Evolutionary conservation across 352 stramenopile species (phyloP).

Genomic region (Phytophthora crassamura): DNA sequence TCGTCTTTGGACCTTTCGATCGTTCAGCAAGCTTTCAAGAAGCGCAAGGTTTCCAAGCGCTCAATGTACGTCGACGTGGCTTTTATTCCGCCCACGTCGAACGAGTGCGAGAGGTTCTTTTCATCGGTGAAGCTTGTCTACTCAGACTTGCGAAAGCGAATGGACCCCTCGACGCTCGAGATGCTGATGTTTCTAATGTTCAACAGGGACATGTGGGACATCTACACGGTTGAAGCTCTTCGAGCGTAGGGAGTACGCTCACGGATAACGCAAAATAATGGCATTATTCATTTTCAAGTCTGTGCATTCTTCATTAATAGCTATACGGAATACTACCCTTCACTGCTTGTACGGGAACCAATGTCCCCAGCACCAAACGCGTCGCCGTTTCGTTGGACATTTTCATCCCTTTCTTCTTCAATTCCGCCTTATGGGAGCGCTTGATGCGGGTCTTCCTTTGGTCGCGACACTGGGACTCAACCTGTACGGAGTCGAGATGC

Average conservation of each 20-base stretch:
- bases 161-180: slow-evolving; percentile 27
- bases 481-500: no score
- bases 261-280: no score
- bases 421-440: no score
- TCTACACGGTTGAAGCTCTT: slow-evolving; percentile 14
- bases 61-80: slow-evolving; percentile 3
- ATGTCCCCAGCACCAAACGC: no score
- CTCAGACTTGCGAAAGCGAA: slow-evolving; percentile 15
- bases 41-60: neutral
- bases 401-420: no score
- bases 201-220: slow-evolving; percentile 19
- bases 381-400: no score
- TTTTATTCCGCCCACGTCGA: slow-evolving; percentile 13
- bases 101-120: slow-evolving; percentile 26
- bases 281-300: no score
- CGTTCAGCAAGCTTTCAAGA: slow-evolving; percentile 10
- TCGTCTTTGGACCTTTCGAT: slow-evolving; percentile 1
- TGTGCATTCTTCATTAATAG: no score
- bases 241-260: neutral
- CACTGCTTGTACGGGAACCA: no score
- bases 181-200: slow-evolving; percentile 17
- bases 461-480: no score
- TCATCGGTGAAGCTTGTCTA: slow-evolving; percentile 7
- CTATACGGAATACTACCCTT: no score
- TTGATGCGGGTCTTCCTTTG: no score